These are phyloP conservation scores for Rhodomyrtus psidioides DNA, from an alignment of 441 rosid species.

Conservation along the genomic window DNA sequence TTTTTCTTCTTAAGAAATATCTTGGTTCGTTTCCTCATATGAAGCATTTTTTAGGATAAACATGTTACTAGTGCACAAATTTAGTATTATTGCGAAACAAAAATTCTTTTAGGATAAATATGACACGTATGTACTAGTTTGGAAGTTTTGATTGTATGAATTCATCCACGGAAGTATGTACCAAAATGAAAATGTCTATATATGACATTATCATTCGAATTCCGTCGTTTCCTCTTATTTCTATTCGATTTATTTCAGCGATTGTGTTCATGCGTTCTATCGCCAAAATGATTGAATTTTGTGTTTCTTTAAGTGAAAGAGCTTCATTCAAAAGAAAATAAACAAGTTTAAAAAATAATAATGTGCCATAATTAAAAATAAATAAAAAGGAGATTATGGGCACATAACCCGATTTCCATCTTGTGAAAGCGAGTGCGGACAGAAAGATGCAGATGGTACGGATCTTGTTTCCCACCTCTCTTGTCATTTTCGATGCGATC, in stretches of 20 bases:
- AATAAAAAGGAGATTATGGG: not conserved
- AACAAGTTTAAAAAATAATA: too few species aligned
- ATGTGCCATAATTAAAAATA: too few species aligned
- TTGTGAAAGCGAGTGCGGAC: not conserved
- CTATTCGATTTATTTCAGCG: not conserved
- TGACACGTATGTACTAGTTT: accelerated
- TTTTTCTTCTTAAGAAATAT: too few species aligned
- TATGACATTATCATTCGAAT: too few species aligned
- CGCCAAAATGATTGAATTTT: not conserved
- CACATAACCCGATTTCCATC: not conserved
- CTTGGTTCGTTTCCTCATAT: too few species aligned
- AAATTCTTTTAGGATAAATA: not conserved
- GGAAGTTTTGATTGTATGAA: not conserved
- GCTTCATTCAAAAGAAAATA: not conserved
- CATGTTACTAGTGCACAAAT: accelerated
- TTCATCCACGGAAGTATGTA: too few species aligned
- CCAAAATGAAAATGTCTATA: too few species aligned
- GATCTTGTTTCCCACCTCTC: not conserved
- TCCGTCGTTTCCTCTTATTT: not conserved
- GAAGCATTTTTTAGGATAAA: too few species aligned
- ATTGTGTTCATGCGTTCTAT: not conserved
- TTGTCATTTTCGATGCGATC: not conserved
- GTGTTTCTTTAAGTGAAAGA: not conserved
- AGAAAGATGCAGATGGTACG: not conserved
- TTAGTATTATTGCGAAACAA: too few species aligned